A percentile compares a stretch with the other conserved stretches of the same genome.
Evolutionary conservation across 2,329 filamentous ascomycete genomes (phyloP).

Genomic region (Lojkania enalia): DNA sequence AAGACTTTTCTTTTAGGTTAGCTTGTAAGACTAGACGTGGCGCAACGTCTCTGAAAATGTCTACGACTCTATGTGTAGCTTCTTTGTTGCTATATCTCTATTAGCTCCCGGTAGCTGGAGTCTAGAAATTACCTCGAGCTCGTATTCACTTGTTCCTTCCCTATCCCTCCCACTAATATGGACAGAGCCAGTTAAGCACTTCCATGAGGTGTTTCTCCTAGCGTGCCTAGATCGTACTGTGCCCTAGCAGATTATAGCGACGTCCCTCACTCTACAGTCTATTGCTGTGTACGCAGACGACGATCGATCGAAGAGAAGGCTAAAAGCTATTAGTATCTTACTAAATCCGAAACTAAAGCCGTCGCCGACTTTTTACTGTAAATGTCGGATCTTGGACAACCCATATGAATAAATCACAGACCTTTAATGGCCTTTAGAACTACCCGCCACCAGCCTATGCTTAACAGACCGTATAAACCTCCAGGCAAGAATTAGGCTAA

Average conservation of each 20-base stretch:
- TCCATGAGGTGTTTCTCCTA: constrained; percentile 4
- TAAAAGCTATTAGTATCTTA: background rate
- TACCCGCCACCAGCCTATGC: constrained; percentile 9
- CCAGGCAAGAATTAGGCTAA: constrained; percentile 1
- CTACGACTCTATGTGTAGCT: background rate
- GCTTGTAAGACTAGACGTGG: background rate
- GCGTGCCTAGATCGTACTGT: constrained; percentile 4
- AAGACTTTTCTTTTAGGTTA: no score
- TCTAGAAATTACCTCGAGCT: background rate
- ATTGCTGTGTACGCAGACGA: background rate
- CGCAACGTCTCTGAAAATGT: background rate
- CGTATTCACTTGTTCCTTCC: background rate
- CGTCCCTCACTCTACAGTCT: constrained; percentile 1
- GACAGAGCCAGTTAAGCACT: constrained; percentile 5
- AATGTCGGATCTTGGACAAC: constrained; percentile 9
- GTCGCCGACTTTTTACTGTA: background rate
- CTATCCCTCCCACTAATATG: background rate
- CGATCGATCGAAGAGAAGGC: constrained; percentile 3
- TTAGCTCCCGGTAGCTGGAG: background rate
- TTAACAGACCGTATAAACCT: background rate
- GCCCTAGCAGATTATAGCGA: constrained; percentile 6
- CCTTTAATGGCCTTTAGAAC: constrained; percentile 13
- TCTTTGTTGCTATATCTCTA: background rate
- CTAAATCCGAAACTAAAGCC: background rate
- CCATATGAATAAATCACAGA: constrained; percentile 18